These are phyloP conservation scores for Leccinum discolor DNA, from an alignment of 1,284 basidiomycete genomes.

Conservation along the genomic window DNA sequence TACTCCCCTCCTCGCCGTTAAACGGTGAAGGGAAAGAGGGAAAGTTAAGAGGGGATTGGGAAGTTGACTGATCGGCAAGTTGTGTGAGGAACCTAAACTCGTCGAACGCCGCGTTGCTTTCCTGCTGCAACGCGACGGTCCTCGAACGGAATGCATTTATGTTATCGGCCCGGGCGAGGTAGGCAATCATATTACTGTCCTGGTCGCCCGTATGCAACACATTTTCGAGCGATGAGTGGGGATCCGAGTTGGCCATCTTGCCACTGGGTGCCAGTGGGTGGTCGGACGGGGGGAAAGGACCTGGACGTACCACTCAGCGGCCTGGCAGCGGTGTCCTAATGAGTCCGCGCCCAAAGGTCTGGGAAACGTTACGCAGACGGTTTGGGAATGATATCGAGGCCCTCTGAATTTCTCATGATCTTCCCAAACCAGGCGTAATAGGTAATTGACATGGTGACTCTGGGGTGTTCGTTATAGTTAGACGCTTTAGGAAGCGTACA, in stretches of 20 bases:
- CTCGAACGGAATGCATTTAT: background rate
- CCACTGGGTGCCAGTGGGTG: no score
- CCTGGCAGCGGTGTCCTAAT: background rate
- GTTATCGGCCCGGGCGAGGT: background rate
- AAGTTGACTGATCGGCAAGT: background rate
- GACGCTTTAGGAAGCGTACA: no score
- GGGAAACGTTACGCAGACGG: background rate
- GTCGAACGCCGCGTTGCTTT: no score
- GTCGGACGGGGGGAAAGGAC: background rate
- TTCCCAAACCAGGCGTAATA: background rate
- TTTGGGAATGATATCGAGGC: background rate
- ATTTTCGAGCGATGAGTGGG: background rate
- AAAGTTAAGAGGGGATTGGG: background rate
- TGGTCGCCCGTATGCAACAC: background rate
- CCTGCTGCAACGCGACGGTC: background rate
- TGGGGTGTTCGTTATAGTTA: no score
- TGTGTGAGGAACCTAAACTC: no score
- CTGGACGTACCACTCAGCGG: background rate
- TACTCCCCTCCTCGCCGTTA: background rate
- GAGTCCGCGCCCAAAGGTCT: background rate
- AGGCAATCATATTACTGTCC: background rate
- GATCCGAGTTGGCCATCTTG: background rate
- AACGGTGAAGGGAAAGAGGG: background rate
- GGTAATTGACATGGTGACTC: background rate
- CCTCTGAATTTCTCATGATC: background rate